Evolutionary conservation across 192 early-diverging fungal species (phyloP).

Genomic region (Backusella liffmaniae): DNA sequence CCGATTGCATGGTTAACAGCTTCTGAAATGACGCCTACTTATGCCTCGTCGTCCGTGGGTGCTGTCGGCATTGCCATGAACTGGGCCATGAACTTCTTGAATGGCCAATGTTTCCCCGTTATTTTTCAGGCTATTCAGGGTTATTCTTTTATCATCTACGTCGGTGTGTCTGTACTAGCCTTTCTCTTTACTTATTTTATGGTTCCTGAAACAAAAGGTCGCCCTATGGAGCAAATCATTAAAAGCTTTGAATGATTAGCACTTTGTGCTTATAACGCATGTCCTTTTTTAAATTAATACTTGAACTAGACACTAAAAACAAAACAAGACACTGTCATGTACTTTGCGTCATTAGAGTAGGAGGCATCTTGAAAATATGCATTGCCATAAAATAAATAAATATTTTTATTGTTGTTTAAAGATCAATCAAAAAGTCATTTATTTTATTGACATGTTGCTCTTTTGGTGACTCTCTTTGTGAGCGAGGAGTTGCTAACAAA

Average conservation of each 20-base stretch:
- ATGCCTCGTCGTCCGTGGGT: neutral
- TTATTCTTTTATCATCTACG: neutral
- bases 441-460: neutral
- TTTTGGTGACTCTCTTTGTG: neutral
- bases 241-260: neutral
- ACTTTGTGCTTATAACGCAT: too few relatives aligned
- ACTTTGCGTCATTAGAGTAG: too few relatives aligned
- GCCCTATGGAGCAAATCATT: neutral
- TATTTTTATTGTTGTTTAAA: neutral
- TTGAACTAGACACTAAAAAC: too few relatives aligned
- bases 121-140: neutral
- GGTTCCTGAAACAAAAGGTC: neutral
- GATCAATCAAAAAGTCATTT: neutral
- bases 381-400: too few relatives aligned
- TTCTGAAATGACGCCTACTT: neutral
- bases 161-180: neutral
- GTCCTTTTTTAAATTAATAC: too few relatives aligned
- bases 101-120: neutral
- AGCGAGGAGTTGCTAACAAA: neutral
- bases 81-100: neutral
- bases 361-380: too few relatives aligned
- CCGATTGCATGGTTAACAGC: neutral
- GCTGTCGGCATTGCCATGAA: neutral
- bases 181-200: neutral
- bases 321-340: too few relatives aligned